phyloP scores from a whole-genome alignment of 1,139 yeast species.

The Insectozyma bohioensis region DNA sequence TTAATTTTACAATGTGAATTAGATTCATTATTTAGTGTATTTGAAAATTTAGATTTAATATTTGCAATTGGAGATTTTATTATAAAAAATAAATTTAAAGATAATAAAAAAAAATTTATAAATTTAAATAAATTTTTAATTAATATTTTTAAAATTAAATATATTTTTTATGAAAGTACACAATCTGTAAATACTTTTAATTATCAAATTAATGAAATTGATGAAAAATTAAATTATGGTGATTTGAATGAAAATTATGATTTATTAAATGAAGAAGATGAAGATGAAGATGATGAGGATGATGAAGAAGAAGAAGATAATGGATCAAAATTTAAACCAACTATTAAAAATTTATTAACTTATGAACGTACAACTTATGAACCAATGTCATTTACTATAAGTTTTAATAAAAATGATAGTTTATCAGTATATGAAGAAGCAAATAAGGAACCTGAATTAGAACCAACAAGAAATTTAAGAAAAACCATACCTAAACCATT shows the following conservation, averaged over 20 bases:
- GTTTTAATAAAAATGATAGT: constrained; percentile 18
- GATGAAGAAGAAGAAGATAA: constrained; percentile 19
- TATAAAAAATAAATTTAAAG: constrained; percentile 22
- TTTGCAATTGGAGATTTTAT: constrained; percentile 45
- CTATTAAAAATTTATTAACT: constrained; percentile 18
- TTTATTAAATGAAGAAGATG: constrained; percentile 20
- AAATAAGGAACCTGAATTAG: not conserved
- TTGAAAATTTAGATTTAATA: constrained; percentile 42
- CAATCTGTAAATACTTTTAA: constrained; percentile 40
- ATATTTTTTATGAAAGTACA: constrained; percentile 39
- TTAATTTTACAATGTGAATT: constrained; percentile 38
- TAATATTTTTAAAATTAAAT: constrained; percentile 28
- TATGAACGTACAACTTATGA: constrained; percentile 11
- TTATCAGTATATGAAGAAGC: constrained; percentile 7
- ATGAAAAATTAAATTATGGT: constrained; percentile 28
- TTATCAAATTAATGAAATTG: constrained; percentile 35
- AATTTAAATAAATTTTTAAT: constrained; percentile 24
- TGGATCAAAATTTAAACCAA: constrained; percentile 17
- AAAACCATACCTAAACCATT: not conserved
- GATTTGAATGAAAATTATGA: constrained; percentile 40
- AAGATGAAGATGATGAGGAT: constrained; percentile 17
- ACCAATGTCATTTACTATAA: constrained; percentile 26
- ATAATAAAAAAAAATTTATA: constrained; percentile 12
- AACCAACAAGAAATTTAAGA: constrained; percentile 1
- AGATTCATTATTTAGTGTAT: constrained; percentile 39